Conservation (phyloP, 768 basidiomycete genomes). For the Terana coerulea region DNA sequence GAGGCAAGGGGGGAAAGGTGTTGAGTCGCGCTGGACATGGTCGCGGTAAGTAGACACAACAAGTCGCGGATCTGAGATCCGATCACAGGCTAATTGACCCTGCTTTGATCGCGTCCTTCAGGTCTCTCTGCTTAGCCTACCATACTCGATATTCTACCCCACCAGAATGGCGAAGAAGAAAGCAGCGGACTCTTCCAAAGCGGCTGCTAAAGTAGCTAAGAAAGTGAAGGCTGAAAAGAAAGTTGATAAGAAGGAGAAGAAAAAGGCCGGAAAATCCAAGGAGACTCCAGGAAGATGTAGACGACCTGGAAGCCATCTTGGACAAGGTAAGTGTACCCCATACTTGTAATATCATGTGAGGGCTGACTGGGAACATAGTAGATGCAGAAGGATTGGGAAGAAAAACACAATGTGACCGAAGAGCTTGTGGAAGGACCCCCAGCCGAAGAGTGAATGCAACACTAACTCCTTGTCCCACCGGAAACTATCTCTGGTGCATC, state of each 20-base stretch:
- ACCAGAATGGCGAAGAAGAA: conserved; percentile 54
- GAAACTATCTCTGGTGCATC: conserved; percentile 79
- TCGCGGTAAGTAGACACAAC: neutral
- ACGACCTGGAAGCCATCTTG: conserved; percentile 82
- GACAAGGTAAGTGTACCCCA: conserved; percentile 51
- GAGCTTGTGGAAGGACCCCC: conserved; percentile 83
- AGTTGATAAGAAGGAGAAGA: conserved; percentile 62
- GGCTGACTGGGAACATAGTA: conserved; percentile 36
- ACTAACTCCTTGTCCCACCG: conserved; percentile 73
- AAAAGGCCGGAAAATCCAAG: conserved; percentile 49
- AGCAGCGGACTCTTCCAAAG: conserved; percentile 29
- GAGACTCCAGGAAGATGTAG: conserved; percentile 60
- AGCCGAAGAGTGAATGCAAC: conserved; percentile 82
- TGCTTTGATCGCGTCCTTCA: neutral
- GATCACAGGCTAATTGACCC: neutral
- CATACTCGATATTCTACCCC: no score
- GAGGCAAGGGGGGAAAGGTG: no score
- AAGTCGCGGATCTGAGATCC: conserved; percentile 2
- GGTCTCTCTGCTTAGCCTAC: no score
- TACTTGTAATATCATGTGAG: neutral
- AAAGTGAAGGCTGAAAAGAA: conserved; percentile 68
- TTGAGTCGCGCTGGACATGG: no score
- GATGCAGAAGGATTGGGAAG: conserved; percentile 83
- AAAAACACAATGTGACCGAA: conserved; percentile 77
- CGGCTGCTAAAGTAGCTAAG: conserved; percentile 55